Conservation (phyloP, 1,284 basidiomycete species). For the Puccinia polysora region DNA sequence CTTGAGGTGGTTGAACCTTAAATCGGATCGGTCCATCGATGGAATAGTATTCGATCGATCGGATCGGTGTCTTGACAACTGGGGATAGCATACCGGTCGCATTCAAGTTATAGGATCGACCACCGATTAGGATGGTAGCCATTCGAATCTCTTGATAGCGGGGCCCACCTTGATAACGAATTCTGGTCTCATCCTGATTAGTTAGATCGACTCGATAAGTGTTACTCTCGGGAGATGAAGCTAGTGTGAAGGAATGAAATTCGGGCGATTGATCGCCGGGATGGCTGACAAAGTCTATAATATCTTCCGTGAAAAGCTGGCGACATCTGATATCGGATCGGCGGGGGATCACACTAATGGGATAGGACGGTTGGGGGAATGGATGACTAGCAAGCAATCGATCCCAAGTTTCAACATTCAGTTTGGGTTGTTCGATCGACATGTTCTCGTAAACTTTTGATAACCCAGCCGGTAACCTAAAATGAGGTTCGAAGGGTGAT, state of each 20-base stretch:
- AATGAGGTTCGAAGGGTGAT: slow-evolving; percentile 5
- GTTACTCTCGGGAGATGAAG: neutral
- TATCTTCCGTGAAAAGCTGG: neutral
- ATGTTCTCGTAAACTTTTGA: slow-evolving; percentile 1
- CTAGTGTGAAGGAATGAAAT: slow-evolving; percentile 13
- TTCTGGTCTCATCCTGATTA: neutral
- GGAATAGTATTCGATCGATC: slow-evolving; percentile 19
- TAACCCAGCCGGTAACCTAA: neutral
- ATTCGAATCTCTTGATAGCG: neutral
- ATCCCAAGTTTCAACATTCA: neutral
- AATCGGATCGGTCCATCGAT: neutral
- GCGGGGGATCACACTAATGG: neutral
- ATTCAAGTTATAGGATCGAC: slow-evolving; percentile 3
- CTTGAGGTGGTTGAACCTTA: neutral
- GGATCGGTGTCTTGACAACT: slow-evolving; percentile 10
- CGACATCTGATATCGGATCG: neutral
- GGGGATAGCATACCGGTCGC: slow-evolving; percentile 1
- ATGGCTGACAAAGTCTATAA: neutral
- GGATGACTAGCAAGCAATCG: neutral
- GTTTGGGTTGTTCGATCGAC: neutral
- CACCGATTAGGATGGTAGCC: slow-evolving; percentile 1
- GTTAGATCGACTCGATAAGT: neutral
- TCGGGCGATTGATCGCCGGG: neutral
- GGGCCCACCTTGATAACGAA: slow-evolving; percentile 10
- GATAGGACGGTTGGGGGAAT: neutral